A percentile compares a stretch with the other conserved stretches of the same genome.
phyloP scores from a whole-genome alignment of 257 asterid genomes.

The Fraxinus cuspidata region DNA sequence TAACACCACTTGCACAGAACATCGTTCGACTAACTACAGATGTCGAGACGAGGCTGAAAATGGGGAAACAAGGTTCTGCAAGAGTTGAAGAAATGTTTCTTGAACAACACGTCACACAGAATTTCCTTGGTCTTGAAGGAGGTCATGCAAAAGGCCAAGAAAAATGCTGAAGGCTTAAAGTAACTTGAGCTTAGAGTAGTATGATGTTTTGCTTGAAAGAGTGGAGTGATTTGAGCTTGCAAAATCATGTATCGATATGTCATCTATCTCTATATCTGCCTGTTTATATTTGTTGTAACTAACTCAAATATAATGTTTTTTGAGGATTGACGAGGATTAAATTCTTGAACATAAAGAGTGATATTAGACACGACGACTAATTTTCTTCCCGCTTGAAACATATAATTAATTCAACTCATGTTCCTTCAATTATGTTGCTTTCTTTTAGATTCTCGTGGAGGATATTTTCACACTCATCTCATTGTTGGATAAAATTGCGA shows the following conservation, averaged over 20 bases:
- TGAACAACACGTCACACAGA: conserved; percentile 76
- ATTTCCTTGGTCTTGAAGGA: conserved; percentile 72
- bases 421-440: no score
- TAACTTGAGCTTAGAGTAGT: not conserved
- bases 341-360: not conserved
- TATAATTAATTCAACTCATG: no score
- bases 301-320: no score
- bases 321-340: not conserved
- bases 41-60: conserved; percentile 53
- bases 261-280: not conserved
- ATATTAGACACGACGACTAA: no score
- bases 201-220: not conserved
- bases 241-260: not conserved
- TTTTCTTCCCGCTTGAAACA: no score
- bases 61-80: conserved; percentile 73
- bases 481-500: no score
- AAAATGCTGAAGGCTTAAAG: not conserved
- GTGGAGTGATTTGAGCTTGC: not conserved
- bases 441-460: no score
- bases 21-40: conserved; percentile 66
- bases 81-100: conserved; percentile 71
- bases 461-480: no score
- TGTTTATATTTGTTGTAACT: not conserved
- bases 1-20: conserved; percentile 72
- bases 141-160: conserved; percentile 15